Conservation (phyloP, 176 grass and related monocot genomes). For the Aegilops sharonensis region DNA sequence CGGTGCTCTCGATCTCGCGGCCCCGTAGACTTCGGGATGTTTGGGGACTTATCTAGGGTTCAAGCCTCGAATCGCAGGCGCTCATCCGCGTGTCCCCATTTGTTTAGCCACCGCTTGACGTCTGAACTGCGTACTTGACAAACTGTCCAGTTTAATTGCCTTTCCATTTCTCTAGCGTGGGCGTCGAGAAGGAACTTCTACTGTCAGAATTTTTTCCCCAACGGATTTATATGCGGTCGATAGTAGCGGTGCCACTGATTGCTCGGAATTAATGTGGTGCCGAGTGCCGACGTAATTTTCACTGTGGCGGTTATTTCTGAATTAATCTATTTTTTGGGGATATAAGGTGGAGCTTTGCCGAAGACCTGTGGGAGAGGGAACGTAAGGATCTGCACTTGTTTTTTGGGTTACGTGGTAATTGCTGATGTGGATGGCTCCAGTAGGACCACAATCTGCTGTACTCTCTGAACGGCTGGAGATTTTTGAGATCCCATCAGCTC, state of each 20-base stretch:
- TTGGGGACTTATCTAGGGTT: not conserved
- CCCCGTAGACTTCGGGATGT: not conserved
- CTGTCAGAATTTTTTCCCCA: not conserved
- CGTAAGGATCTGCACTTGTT: not conserved
- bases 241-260: not conserved
- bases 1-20: not conserved
- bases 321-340: not conserved
- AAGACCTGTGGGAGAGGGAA: not conserved
- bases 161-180: not conserved
- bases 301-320: not conserved
- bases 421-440: not conserved
- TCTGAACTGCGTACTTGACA: not conserved
- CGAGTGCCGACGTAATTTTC: not conserved
- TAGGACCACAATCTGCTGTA: not conserved
- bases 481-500: not conserved
- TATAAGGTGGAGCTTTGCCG: not conserved
- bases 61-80: not conserved
- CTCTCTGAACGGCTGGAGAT: not conserved
- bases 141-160: not conserved
- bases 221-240: not conserved
- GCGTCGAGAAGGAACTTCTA: not conserved
- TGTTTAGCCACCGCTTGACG: not conserved
- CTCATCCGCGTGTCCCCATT: not conserved
- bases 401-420: not conserved
- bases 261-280: conserved; percentile 1